Evolutionary conservation across 345 rosid species (phyloP).

Genomic region (Arabis hirsuta): DNA sequence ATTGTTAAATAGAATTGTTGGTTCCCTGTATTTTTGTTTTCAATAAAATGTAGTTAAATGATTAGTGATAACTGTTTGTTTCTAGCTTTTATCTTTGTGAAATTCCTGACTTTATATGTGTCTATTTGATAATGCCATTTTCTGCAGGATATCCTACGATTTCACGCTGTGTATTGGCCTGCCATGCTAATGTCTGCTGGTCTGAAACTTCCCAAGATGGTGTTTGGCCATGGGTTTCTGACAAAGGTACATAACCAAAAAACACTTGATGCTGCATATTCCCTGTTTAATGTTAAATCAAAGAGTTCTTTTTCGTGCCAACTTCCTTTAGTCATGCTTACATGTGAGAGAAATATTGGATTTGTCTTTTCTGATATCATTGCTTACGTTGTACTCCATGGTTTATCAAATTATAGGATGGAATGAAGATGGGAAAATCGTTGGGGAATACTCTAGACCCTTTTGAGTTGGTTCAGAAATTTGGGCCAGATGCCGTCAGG

Average conservation of each 20-base stretch:
- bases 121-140: background rate
- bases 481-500: conserved; percentile 91
- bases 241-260: conserved; percentile 67
- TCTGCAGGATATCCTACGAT: conserved; percentile 90
- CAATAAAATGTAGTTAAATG: background rate
- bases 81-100: background rate
- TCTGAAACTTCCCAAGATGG: conserved; percentile 73
- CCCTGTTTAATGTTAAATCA: background rate
- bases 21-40: background rate
- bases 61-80: background rate
- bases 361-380: background rate
- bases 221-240: conserved; percentile 94
- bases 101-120: conserved; percentile 2
- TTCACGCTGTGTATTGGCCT: conserved; percentile 98
- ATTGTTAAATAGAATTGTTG: background rate
- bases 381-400: conserved; percentile 8
- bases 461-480: conserved; percentile 71
- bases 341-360: conserved; percentile 1
- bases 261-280: conserved; percentile 7
- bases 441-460: conserved; percentile 94
- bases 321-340: background rate
- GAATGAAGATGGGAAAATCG: conserved; percentile 98
- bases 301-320: conserved; percentile 9
- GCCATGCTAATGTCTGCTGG: conserved; percentile 99
- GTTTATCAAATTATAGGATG: conserved; percentile 75